Conservation (phyloP, 202 grass and related monocot genomes). For the Thinopyrum obtusiflorum region DNA sequence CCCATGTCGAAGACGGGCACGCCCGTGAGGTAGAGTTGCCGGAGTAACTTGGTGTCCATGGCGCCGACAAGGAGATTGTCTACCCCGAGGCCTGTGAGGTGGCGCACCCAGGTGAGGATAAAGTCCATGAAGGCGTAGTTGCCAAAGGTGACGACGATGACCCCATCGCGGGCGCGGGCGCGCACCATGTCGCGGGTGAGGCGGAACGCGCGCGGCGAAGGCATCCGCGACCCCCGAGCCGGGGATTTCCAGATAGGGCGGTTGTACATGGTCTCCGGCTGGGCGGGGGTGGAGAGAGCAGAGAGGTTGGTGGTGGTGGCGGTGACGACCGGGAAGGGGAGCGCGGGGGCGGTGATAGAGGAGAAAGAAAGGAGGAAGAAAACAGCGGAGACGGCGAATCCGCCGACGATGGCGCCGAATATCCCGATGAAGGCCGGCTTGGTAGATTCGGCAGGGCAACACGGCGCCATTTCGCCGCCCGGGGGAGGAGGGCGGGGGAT, state of each 20-base stretch:
- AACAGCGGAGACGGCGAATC: conserved; percentile 70
- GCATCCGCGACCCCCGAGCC: conserved; percentile 45
- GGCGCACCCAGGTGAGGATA: conserved; percentile 80
- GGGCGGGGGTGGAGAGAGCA: neutral
- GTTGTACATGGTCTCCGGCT: conserved; percentile 43
- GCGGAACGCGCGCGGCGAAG: conserved; percentile 51
- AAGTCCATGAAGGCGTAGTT: conserved; percentile 94
- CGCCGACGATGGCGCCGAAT: conserved; percentile 63
- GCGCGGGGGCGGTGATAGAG: conserved; percentile 42
- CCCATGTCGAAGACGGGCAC: conserved; percentile 92
- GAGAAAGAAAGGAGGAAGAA: conserved; percentile 75
- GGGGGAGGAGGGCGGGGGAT: neutral
- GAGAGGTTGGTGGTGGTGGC: conserved; percentile 13
- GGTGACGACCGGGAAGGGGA: conserved; percentile 15
- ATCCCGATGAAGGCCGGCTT: conserved; percentile 72
- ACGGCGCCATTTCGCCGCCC: conserved; percentile 37
- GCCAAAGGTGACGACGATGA: conserved; percentile 86
- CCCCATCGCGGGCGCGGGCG: conserved; percentile 56
- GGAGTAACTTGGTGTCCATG: conserved; percentile 85
- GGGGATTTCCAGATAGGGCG: conserved; percentile 72
- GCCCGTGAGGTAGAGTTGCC: conserved; percentile 78
- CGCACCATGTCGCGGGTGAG: conserved; percentile 73
- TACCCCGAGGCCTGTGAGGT: conserved; percentile 75
- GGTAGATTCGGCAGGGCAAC: conserved; percentile 38
- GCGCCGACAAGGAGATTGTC: conserved; percentile 88